A percentile compares a stretch with the other conserved stretches of the same genome.
These are phyloP conservation scores for Chlorella sp. DNA, from an alignment of 139 green algal species.

Conservation along the genomic window DNA sequence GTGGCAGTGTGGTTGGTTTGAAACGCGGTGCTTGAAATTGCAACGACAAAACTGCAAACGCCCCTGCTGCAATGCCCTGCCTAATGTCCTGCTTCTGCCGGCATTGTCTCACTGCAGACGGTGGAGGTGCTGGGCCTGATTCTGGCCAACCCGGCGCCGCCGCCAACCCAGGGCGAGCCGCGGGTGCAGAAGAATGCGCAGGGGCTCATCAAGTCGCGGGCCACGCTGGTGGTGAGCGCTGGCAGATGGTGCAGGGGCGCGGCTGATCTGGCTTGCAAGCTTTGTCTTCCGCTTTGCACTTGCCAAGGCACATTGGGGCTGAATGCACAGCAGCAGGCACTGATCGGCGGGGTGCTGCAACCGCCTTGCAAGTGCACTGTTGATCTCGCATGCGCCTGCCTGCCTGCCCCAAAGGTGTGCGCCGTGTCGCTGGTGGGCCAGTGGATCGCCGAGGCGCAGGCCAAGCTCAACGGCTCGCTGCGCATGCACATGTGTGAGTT, in stretches of 20 bases:
- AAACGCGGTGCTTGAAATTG: no score
- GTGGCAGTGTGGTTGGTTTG: no score
- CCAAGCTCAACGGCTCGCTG: conserved; percentile 52
- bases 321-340: no score
- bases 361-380: no score
- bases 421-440: conserved; percentile 76
- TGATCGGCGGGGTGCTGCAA: no score
- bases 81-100: background rate
- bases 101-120: conserved; percentile 53
- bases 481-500: conserved; percentile 62
- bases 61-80: no score
- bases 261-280: no score
- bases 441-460: conserved; percentile 64
- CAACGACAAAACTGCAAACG: no score
- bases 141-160: conserved; percentile 56
- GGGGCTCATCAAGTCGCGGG: conserved; percentile 22
- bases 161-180: background rate
- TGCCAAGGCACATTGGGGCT: no score
- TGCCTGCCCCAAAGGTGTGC: conserved; percentile 46
- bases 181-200: background rate
- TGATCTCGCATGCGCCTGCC: no score
- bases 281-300: no score
- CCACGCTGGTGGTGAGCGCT: conserved; percentile 57
- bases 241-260: no score
- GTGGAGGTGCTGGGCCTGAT: conserved; percentile 71